Evolutionary conservation across 2,329 filamentous ascomycete genomes (phyloP).

Genomic region (Lasiodiplodia gonubiensis): DNA sequence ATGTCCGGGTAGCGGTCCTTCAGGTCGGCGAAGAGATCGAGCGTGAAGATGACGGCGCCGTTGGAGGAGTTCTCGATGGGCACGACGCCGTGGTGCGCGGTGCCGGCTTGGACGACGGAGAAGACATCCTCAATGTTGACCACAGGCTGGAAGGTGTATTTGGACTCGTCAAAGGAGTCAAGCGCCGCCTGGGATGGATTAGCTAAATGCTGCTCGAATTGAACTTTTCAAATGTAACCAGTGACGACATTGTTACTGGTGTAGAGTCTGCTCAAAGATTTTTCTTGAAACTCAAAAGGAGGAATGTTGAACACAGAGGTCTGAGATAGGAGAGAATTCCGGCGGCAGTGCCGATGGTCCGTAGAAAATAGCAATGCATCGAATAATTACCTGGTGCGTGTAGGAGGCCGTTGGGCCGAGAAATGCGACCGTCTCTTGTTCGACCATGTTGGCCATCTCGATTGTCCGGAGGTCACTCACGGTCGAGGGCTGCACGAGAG

Average conservation of each 20-base stretch:
- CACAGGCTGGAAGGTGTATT: constrained; percentile 49
- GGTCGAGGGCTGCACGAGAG: neutral
- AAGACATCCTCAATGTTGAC: constrained; percentile 73
- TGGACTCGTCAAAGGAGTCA: constrained; percentile 52
- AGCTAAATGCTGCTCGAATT: neutral
- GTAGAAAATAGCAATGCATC: neutral
- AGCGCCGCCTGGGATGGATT: constrained; percentile 56
- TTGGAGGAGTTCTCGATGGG: constrained; percentile 97
- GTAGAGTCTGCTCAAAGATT: neutral
- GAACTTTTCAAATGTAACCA: neutral
- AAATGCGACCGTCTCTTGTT: constrained; percentile 56
- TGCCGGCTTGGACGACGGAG: constrained; percentile 71
- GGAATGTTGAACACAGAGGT: neutral
- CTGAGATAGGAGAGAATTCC: neutral
- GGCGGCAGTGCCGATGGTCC: neutral
- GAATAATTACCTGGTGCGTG: constrained; percentile 66
- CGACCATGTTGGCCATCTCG: neutral
- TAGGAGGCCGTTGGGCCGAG: constrained; percentile 70
- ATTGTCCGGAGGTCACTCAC: neutral
- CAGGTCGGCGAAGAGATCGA: constrained; percentile 86
- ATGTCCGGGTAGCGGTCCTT: constrained; percentile 68
- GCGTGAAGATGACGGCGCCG: constrained; percentile 85
- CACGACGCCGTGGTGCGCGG: constrained; percentile 75
- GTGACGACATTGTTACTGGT: neutral
- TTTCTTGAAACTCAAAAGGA: constrained; percentile 10